Conservation (phyloP, 257 asterid genomes). For the Cynanchum wilfordii region DNA sequence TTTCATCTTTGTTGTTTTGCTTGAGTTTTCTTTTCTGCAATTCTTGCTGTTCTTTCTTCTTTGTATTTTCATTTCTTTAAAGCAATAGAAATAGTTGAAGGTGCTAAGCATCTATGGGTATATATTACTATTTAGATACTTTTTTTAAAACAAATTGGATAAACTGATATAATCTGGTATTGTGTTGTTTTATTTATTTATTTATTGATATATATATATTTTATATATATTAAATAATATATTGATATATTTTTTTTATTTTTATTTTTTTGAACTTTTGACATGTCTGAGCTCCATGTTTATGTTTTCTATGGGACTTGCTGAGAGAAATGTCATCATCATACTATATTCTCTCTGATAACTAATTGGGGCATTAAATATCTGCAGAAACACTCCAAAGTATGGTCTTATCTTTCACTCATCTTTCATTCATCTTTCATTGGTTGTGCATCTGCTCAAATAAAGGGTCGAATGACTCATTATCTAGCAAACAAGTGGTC, state of each 20-base stretch:
- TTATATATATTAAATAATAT: too few relatives aligned
- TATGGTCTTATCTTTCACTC: constrained; percentile 95
- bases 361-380: constrained; percentile 69
- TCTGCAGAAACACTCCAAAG: constrained; percentile 87
- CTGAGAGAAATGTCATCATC: background rate
- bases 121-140: too few relatives aligned
- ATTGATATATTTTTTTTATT: too few relatives aligned
- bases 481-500: constrained; percentile 98
- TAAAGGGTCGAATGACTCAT: constrained; percentile 98
- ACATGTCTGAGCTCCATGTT: background rate
- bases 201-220: too few relatives aligned
- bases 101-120: constrained; percentile 99
- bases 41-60: too few relatives aligned
- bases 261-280: too few relatives aligned
- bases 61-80: too few relatives aligned
- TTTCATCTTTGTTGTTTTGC: too few relatives aligned
- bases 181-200: too few relatives aligned
- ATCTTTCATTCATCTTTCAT: constrained; percentile 98
- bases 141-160: too few relatives aligned
- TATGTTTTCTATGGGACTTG: background rate
- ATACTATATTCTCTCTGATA: background rate
- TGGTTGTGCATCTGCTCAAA: constrained; percentile 90
- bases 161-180: too few relatives aligned
- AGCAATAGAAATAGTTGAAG: constrained; percentile 89
- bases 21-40: too few relatives aligned